Conservation (phyloP, 2,329 filamentous ascomycete species). For the Alternaria hordeiaustralica region DNA sequence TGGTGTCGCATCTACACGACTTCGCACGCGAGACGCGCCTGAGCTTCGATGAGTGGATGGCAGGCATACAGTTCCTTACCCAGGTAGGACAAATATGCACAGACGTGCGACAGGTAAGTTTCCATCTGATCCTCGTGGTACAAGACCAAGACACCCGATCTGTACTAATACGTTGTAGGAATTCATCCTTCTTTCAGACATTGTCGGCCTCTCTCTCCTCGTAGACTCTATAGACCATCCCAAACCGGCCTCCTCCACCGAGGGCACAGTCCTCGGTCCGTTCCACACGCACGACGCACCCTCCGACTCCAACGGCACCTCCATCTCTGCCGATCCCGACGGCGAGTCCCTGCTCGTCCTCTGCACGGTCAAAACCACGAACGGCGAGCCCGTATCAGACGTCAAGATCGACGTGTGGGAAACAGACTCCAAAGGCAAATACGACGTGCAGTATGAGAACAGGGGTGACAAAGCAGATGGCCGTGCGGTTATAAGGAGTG, state of each 20-base stretch:
- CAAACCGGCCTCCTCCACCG: slow-evolving; percentile 72
- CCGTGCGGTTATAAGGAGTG: slow-evolving; percentile 72
- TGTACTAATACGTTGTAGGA: slow-evolving; percentile 56
- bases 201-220: slow-evolving; percentile 78
- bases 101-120: slow-evolving; percentile 71
- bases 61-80: slow-evolving; percentile 73
- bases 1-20: slow-evolving; percentile 81
- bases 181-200: slow-evolving; percentile 82
- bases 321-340: slow-evolving; percentile 71
- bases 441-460: slow-evolving; percentile 78
- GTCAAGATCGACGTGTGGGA: slow-evolving; percentile 86
- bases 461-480: slow-evolving; percentile 69
- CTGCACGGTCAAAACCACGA: slow-evolving; percentile 72
- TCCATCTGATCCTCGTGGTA: not conserved
- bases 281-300: slow-evolving; percentile 84
- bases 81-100: slow-evolving; percentile 74
- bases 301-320: slow-evolving; percentile 60
- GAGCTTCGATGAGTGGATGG: slow-evolving; percentile 80
- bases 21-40: slow-evolving; percentile 80
- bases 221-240: slow-evolving; percentile 86
- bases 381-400: slow-evolving; percentile 66
- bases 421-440: slow-evolving; percentile 79
- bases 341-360: slow-evolving; percentile 75
- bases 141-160: not conserved
- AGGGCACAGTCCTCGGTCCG: slow-evolving; percentile 81